Percentiles rank a stretch among this genome's conserved stretches.
Conservation (phyloP, 768 basidiomycete genomes). For the Grammothele lineata region DNA sequence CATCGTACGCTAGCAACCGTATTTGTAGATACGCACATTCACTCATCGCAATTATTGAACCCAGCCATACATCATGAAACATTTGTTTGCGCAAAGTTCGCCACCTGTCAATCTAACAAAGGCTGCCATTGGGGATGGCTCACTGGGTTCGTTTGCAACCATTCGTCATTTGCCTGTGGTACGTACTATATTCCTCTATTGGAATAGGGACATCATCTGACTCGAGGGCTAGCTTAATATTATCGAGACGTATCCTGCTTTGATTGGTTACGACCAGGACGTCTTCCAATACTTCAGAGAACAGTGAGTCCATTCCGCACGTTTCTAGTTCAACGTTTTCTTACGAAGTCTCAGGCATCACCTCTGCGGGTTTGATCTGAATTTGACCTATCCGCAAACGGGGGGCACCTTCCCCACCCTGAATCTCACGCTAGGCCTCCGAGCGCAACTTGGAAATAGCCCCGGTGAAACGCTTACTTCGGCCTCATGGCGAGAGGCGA, state of each 20-base stretch:
- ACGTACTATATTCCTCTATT: slow-evolving; percentile 27
- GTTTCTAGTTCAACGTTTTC: too few relatives aligned
- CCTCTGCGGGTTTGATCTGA: slow-evolving; percentile 61
- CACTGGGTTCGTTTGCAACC: slow-evolving; percentile 31
- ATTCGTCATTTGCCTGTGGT: slow-evolving; percentile 18
- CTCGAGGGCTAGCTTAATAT: slow-evolving; percentile 39
- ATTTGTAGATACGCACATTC: too few relatives aligned
- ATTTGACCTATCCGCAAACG: slow-evolving; percentile 64
- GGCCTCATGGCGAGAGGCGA: slow-evolving; percentile 4
- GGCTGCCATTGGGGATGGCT: slow-evolving; percentile 68
- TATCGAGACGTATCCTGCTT: slow-evolving; percentile 67
- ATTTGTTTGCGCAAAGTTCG: slow-evolving; percentile 54
- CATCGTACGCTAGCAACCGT: slow-evolving; percentile 48
- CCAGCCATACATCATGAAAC: slow-evolving; percentile 66
- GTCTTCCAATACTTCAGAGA: slow-evolving; percentile 64
- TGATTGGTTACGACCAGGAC: slow-evolving; percentile 64
- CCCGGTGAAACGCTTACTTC: not conserved
- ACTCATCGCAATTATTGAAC: too few relatives aligned
- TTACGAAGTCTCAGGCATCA: slow-evolving; percentile 46
- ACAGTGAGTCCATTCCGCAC: slow-evolving; percentile 61
- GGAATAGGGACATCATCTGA: not conserved
- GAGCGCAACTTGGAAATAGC: not conserved
- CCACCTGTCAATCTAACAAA: slow-evolving; percentile 65
- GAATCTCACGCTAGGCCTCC: slow-evolving; percentile 4
- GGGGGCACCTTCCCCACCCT: slow-evolving; percentile 43